A percentile compares a stretch with the other conserved stretches of the same genome.
Conservation (phyloP, 768 basidiomycete species). For the Pleurotus eryngii region DNA sequence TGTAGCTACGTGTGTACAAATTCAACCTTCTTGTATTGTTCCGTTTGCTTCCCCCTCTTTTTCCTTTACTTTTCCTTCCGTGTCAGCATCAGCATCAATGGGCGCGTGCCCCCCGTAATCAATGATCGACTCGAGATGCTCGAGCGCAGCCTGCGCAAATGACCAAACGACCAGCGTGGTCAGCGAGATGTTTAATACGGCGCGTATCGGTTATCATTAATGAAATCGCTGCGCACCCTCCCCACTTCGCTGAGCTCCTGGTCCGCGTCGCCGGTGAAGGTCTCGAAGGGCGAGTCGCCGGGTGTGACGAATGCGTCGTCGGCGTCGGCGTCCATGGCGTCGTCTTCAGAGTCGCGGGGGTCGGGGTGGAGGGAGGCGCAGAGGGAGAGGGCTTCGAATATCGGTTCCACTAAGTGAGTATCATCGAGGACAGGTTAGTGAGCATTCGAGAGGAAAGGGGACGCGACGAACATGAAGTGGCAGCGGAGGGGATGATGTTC, state of each 20-base stretch:
- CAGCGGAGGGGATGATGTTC: constrained; percentile 62
- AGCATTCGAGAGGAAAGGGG: not conserved
- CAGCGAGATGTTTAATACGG: constrained; percentile 57
- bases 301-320: constrained; percentile 58
- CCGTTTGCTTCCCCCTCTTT: not conserved
- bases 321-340: constrained; percentile 43
- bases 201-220: constrained; percentile 70
- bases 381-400: constrained; percentile 82
- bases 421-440: not conserved
- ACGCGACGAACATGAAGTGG: constrained; percentile 53
- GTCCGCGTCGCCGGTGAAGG: constrained; percentile 52
- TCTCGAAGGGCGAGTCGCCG: constrained; percentile 45
- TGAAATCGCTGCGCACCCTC: constrained; percentile 90
- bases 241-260: constrained; percentile 85
- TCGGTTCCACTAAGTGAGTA: constrained; percentile 60
- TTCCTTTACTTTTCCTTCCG: not conserved
- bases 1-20: not conserved
- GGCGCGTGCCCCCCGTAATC: constrained; percentile 40
- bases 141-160: constrained; percentile 67
- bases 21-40: constrained; percentile 10
- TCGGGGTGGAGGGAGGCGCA: constrained; percentile 89
- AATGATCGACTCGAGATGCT: constrained; percentile 80
- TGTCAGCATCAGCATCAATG: not conserved
- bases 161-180: not conserved
- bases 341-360: constrained; percentile 8